These are phyloP conservation scores for Middelhovenomyces tepae DNA, from an alignment of 805 yeast genomes.

Conservation along the genomic window DNA sequence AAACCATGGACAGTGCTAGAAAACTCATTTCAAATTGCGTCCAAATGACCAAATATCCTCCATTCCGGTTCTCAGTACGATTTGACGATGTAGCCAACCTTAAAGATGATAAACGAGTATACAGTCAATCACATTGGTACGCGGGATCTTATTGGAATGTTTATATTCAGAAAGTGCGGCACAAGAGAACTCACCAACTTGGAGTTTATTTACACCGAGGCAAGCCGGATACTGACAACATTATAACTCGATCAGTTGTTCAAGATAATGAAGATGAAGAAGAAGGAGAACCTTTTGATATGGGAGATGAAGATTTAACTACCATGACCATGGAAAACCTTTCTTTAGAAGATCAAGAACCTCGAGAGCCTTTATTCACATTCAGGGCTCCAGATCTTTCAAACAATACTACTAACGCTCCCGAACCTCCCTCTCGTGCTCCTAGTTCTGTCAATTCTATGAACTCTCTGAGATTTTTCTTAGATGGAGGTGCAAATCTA, in stretches of 20 bases:
- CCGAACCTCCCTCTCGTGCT: not conserved
- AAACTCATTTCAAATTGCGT: not conserved
- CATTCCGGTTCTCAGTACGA: slow-evolving; percentile 45
- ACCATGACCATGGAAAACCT: not conserved
- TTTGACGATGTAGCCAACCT: slow-evolving; percentile 41
- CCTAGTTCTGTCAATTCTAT: slow-evolving; percentile 1
- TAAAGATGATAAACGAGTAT: slow-evolving; percentile 38
- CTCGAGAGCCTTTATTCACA: not conserved
- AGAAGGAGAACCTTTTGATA: slow-evolving; percentile 2
- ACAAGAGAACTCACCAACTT: slow-evolving; percentile 38
- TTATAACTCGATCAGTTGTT: not conserved
- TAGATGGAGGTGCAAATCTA: not conserved
- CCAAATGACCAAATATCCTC: slow-evolving; percentile 35
- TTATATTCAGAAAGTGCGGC: slow-evolving; percentile 41
- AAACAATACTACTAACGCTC: not conserved
- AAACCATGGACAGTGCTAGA: slow-evolving; percentile 14
- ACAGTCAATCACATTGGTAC: slow-evolving; percentile 47
- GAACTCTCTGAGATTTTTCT: slow-evolving; percentile 3
- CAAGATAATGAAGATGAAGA: slow-evolving; percentile 7
- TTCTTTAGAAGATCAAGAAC: not conserved
- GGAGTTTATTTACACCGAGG: slow-evolving; percentile 52
- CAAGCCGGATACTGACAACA: slow-evolving; percentile 13
- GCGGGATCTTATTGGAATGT: slow-evolving; percentile 57
- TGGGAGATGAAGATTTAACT: slow-evolving; percentile 5
- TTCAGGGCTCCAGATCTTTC: not conserved